phyloP scores from a whole-genome alignment of 2,329 filamentous ascomycete genomes.

The Exophiala dermatitidis region DNA sequence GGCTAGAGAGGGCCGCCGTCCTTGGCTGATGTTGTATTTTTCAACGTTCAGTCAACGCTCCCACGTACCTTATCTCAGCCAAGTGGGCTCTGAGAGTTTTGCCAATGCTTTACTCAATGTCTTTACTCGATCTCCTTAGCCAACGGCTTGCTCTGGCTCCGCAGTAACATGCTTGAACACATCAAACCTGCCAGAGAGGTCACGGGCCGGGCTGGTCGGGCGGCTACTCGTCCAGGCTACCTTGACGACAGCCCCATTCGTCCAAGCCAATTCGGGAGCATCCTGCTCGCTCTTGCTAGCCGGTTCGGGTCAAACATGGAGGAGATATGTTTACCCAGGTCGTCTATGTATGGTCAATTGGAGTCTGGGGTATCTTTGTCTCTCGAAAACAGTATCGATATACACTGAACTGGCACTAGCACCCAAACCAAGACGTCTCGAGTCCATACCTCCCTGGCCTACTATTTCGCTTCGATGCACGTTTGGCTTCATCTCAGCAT shows the following conservation, averaged over 20 bases:
- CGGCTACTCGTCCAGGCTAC: slow-evolving; percentile 8
- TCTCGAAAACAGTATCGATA: slow-evolving; percentile 1
- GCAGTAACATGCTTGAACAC: no score
- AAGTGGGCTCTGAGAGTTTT: no score
- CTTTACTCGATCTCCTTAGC: neutral
- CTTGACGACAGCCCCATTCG: neutral
- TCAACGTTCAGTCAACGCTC: neutral
- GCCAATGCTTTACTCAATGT: neutral
- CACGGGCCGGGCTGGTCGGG: neutral
- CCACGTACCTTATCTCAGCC: no score
- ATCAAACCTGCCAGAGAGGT: neutral
- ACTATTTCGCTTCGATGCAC: slow-evolving; percentile 11
- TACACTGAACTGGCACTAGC: neutral
- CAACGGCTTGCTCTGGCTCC: no score
- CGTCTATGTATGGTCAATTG: slow-evolving; percentile 1
- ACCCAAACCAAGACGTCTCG: neutral
- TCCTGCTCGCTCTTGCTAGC: slow-evolving; percentile 18
- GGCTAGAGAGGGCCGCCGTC: neutral
- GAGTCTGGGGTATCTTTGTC: neutral
- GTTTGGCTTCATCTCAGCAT: slow-evolving; percentile 8
- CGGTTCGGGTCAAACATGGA: slow-evolving; percentile 1
- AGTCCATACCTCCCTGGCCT: neutral
- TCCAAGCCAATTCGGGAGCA: neutral
- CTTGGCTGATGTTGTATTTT: slow-evolving; percentile 2
- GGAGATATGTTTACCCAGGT: slow-evolving; percentile 2